Evolutionary conservation across 495 filamentous ascomycete genomes (phyloP), one percentile per base, ranked within the genome.

Genomic region (Pyrenopolyporus hunteri): DNA sequence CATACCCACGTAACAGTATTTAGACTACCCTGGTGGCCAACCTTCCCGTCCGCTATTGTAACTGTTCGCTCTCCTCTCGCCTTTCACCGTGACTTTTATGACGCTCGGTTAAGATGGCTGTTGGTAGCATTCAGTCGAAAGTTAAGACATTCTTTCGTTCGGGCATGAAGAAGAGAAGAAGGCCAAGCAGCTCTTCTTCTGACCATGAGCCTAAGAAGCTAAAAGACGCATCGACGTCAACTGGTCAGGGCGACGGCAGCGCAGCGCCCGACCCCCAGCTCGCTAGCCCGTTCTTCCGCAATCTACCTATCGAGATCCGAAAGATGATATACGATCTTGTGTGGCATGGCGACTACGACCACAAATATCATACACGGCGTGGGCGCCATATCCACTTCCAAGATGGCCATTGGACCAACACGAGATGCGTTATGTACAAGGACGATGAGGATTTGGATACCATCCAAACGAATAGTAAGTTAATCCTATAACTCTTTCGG

Each of bases 261-360:
- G 28, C 25, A 9, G 36, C 13, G 13, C 39, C 59, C 32, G 46
- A 65, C 28, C 43, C 46, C 10, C 63, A 72, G 32, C 37, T 57
- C 7, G 25, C 26, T 6, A 64, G 63, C 37, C 45, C 58, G 2
- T 69, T 72, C 46, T 71, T 74, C 46, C 59, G 53, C 4, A 52
- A 64, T 5, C 31, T 74, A 2, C 71, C 71, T n/a, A 36, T 59
- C 1, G 71, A 73, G 48, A 68, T 74, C 3, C 56, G 71, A 11
- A 69, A 56, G 40, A 72, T 74, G 63, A 66, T 74, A 50, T 74
- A 74, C 29, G 46, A 55, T 13, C 55, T 71, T 39, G 57, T 66
- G 13, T 71, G 69, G 69, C 7, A 19, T 7, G 63, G 57, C 1
- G 39, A 40, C 13, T 57, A 64, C 29, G 69, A 69, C 31, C 42